phyloP scores from a whole-genome alignment of 306 rosid species.

The Cucurbita ficifolia region DNA sequence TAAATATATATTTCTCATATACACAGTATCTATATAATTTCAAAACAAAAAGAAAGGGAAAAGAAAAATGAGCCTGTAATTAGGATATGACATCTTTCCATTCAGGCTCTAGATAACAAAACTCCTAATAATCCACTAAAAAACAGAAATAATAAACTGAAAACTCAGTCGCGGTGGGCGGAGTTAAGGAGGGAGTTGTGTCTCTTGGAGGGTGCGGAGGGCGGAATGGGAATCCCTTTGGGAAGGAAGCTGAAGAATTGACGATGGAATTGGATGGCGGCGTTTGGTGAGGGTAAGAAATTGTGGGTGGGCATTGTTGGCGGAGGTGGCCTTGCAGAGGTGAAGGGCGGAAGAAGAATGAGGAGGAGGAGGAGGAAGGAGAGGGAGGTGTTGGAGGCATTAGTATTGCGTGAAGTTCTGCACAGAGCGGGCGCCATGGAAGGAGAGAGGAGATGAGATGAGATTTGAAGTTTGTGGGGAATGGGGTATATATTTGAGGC shows the following conservation, averaged over 20 bases:
- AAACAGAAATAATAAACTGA: neutral
- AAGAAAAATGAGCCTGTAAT: neutral
- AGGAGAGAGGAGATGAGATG: neutral
- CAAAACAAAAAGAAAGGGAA: neutral
- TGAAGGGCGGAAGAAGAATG: neutral
- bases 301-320: neutral
- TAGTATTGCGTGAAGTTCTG: too few relatives aligned
- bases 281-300: neutral
- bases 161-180: constrained; percentile 32
- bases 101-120: neutral
- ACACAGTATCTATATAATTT: neutral
- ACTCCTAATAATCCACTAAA: neutral
- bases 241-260: constrained; percentile 64
- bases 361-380: neutral
- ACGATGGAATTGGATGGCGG: constrained; percentile 10
- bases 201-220: constrained; percentile 79
- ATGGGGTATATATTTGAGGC: neutral
- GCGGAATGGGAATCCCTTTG: constrained; percentile 48
- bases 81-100: neutral
- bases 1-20: neutral
- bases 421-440: neutral
- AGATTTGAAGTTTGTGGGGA: neutral
- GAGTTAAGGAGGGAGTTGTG: constrained; percentile 55
- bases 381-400: neutral
- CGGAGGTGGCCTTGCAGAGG: neutral